Evolutionary conservation across 108 stramenopile species (phyloP).

Genomic region (Cyclostephanos invisitatus): DNA sequence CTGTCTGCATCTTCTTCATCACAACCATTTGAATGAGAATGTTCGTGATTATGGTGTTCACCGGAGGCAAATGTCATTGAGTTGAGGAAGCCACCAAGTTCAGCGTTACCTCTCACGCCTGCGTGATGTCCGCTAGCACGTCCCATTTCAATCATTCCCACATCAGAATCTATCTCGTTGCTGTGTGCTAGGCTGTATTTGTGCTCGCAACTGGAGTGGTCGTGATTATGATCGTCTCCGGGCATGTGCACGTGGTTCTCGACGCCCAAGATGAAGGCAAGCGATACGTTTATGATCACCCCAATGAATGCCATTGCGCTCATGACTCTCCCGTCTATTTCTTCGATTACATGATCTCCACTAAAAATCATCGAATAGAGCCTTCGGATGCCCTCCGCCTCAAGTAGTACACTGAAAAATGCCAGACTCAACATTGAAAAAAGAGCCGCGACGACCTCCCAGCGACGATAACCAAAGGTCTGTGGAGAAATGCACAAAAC

Average conservation of each 20-base stretch:
- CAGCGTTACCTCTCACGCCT: too few relatives aligned
- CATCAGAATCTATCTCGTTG: too few relatives aligned
- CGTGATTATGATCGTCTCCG: background rate
- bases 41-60: too few relatives aligned
- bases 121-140: too few relatives aligned
- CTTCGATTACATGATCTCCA: slow-evolving; percentile 30
- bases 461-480: slow-evolving; percentile 89
- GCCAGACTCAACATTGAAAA: slow-evolving; percentile 79
- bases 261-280: slow-evolving; percentile 79
- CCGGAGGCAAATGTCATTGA: too few relatives aligned
- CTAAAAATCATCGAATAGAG: slow-evolving; percentile 32
- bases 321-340: slow-evolving; percentile 92
- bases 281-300: slow-evolving; percentile 83
- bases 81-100: too few relatives aligned
- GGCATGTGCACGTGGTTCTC: slow-evolving; percentile 78
- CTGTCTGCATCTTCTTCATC: too few relatives aligned
- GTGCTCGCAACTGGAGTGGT: background rate
- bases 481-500: slow-evolving; percentile 21
- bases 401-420: slow-evolving; percentile 69
- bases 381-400: slow-evolving; percentile 74
- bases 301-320: slow-evolving; percentile 83
- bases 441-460: slow-evolving; percentile 90
- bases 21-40: too few relatives aligned
- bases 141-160: too few relatives aligned
- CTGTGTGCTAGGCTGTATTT: too few relatives aligned